Conservation (phyloP, 371 early-diverging fungal genomes). For the Zychaea mexicana region DNA sequence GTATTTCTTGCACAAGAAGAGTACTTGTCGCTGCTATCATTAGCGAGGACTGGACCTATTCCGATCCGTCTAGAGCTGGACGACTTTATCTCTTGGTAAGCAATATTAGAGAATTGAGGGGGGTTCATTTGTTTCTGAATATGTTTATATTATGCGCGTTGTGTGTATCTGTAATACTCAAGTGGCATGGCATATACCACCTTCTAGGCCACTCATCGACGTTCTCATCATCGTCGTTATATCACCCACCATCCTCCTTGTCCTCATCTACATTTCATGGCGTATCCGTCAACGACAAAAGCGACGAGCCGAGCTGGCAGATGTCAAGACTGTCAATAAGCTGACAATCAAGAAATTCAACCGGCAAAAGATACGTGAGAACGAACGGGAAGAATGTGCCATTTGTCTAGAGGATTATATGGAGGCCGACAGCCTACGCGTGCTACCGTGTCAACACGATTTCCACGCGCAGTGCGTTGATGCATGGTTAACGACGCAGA, state of each 20-base stretch:
- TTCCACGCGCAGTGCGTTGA: conserved; percentile 94
- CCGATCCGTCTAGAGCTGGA: conserved; percentile 34
- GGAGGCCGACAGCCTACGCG: conserved; percentile 75
- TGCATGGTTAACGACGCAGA: conserved; percentile 79
- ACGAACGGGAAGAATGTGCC: conserved; percentile 82
- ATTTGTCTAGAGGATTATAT: conserved; percentile 94
- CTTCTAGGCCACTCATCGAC: conserved; percentile 65
- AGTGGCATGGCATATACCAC: no score
- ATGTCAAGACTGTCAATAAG: conserved; percentile 61
- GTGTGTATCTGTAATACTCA: no score
- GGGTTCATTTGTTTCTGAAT: neutral
- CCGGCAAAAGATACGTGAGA: conserved; percentile 51
- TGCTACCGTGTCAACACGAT: conserved; percentile 87
- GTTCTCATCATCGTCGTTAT: conserved; percentile 70
- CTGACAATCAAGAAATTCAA: conserved; percentile 63
- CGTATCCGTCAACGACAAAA: conserved; percentile 62
- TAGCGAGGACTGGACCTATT: conserved; percentile 36
- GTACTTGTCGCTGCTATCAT: conserved; percentile 52
- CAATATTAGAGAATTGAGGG: neutral
- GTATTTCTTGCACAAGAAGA: conserved; percentile 72
- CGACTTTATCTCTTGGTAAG: conserved; percentile 38
- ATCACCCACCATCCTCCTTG: conserved; percentile 70
- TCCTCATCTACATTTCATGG: conserved; percentile 71
- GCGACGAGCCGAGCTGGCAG: conserved; percentile 65
- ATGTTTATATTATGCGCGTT: neutral